Evolutionary conservation across 441 rosid genomes (phyloP).

Genomic region (Euphorbia neoarborescens): DNA sequence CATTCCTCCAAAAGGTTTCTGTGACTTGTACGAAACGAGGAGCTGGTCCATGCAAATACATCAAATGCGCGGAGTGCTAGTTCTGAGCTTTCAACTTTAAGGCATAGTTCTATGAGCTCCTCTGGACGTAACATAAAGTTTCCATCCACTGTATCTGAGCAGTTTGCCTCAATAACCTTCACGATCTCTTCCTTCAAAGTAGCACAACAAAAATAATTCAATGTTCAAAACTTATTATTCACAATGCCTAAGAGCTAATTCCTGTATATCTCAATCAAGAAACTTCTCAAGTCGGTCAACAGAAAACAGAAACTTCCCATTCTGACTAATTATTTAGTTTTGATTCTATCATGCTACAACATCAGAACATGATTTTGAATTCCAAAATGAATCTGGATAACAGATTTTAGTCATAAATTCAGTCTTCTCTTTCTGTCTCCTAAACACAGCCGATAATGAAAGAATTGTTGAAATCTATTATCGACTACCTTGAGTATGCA

Average conservation of each 20-base stretch:
- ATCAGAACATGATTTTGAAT: background rate
- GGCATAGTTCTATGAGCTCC: conserved; percentile 66
- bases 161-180: conserved; percentile 32
- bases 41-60: conserved; percentile 84
- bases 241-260: background rate
- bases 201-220: background rate
- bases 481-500: no score
- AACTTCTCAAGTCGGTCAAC: background rate
- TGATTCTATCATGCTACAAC: background rate
- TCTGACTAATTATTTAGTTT: background rate
- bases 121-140: conserved; percentile 52
- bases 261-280: background rate
- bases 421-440: background rate
- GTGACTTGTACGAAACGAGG: conserved; percentile 60
- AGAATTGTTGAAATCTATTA: background rate
- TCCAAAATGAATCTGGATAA: background rate
- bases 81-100: conserved; percentile 39
- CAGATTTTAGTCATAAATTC: background rate
- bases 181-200: conserved; percentile 57
- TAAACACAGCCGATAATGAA: background rate
- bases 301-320: background rate
- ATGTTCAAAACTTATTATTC: background rate
- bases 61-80: conserved; percentile 62
- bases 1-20: conserved; percentile 65
- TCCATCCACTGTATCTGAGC: conserved; percentile 27